phyloP scores from a whole-genome alignment of 768 basidiomycete genomes.

The Agaricus bisporus region DNA sequence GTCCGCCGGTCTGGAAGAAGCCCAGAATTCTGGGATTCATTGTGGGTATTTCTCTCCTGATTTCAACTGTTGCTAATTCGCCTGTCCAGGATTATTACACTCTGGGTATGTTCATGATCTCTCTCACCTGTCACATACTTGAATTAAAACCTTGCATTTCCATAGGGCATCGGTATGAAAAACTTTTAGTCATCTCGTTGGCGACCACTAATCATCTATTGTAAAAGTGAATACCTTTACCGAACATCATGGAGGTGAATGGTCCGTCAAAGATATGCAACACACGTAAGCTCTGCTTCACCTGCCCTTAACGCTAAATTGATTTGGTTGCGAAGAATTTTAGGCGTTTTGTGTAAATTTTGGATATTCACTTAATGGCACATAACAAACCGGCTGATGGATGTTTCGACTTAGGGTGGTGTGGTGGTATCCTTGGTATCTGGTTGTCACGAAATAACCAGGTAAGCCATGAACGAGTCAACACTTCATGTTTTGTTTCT shows the following conservation, averaged over 20 bases:
- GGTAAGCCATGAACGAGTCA: conserved; percentile 27
- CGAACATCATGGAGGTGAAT: conserved; percentile 73
- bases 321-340: conserved; percentile 37
- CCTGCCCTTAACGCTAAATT: background rate
- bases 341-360: conserved; percentile 65
- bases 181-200: background rate
- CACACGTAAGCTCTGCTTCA: conserved; percentile 59
- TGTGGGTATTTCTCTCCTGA: conserved; percentile 32
- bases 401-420: conserved; percentile 60
- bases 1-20: conserved; percentile 61
- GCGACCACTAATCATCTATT: background rate
- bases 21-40: conserved; percentile 85
- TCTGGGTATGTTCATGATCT: conserved; percentile 35
- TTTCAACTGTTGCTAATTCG: background rate
- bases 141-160: background rate
- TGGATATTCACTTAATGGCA: background rate
- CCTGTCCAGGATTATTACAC: conserved; percentile 35
- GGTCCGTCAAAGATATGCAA: conserved; percentile 94
- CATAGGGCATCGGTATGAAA: conserved; percentile 51
- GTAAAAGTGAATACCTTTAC: conserved; percentile 84
- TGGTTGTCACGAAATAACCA: conserved; percentile 75
- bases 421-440: conserved; percentile 86
- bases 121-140: background rate
- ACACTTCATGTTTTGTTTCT: background rate
- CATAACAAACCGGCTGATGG: background rate